Conservation (phyloP, 2,329 filamentous ascomycete genomes). For the Aspergillus brunneoviolaceus region DNA sequence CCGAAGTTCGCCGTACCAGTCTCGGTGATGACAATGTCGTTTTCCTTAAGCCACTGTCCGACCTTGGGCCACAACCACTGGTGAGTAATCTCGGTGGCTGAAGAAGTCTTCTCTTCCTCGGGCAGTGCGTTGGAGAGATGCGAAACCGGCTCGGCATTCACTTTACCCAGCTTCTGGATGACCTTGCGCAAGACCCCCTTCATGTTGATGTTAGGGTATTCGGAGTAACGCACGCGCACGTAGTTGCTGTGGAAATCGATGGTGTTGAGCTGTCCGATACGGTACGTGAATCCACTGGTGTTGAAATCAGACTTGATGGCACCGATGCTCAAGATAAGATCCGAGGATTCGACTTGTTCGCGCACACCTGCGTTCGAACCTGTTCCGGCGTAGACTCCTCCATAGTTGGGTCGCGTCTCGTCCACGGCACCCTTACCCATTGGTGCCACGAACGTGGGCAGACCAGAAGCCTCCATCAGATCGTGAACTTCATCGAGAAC, state of each 20-base stretch:
- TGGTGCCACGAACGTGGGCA: constrained; percentile 83
- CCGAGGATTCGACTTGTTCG: constrained; percentile 42
- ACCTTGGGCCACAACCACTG: constrained; percentile 71
- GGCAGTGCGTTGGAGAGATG: constrained; percentile 56
- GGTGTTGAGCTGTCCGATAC: constrained; percentile 72
- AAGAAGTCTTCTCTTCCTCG: constrained; percentile 31
- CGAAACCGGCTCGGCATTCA: constrained; percentile 57
- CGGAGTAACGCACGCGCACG: constrained; percentile 72
- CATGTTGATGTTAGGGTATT: constrained; percentile 78
- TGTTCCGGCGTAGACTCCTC: constrained; percentile 81
- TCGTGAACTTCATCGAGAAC: constrained; percentile 70
- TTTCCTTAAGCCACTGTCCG: constrained; percentile 67
- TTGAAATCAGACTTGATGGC: constrained; percentile 49
- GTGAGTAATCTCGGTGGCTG: constrained; percentile 48
- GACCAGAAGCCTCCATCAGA: constrained; percentile 68
- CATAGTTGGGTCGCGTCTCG: constrained; percentile 72
- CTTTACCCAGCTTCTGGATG: constrained; percentile 55
- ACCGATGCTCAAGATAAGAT: constrained; percentile 46
- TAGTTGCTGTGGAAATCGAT: constrained; percentile 81
- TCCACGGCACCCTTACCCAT: constrained; percentile 87
- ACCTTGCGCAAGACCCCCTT: constrained; percentile 75
- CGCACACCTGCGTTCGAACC: constrained; percentile 60
- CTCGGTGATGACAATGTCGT: constrained; percentile 80
- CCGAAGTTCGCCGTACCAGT: constrained; percentile 88
- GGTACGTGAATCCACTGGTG: constrained; percentile 75